These are phyloP conservation scores for Suillus subluteus DNA, from an alignment of 768 basidiomycete genomes.

Conservation along the genomic window DNA sequence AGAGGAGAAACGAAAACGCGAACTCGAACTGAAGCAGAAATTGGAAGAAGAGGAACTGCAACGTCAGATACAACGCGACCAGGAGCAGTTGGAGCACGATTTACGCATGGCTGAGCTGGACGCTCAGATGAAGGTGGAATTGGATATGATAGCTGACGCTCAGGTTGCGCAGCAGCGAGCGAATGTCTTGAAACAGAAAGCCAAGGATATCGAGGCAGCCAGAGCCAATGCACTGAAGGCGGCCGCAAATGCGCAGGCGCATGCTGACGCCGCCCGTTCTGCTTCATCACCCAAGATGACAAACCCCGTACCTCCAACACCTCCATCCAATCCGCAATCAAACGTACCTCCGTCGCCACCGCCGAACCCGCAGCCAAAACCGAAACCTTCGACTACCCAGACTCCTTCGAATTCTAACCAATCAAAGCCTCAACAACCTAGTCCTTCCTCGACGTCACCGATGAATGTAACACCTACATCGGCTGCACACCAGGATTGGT, in stretches of 20 bases:
- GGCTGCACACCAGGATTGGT: constrained; percentile 53
- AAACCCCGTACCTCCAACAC: not conserved
- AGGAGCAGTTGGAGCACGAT: constrained; percentile 46
- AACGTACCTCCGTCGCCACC: not conserved
- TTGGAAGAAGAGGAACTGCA: constrained; percentile 49
- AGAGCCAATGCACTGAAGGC: constrained; percentile 22
- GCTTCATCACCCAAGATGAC: not conserved
- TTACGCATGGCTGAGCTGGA: constrained; percentile 46
- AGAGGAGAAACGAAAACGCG: constrained; percentile 43
- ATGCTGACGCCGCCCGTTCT: not conserved
- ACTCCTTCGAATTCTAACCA: constrained; percentile 1
- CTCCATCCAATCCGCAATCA: constrained; percentile 8
- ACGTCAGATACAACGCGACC: constrained; percentile 40
- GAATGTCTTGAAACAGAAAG: constrained; percentile 44
- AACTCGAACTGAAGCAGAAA: constrained; percentile 45
- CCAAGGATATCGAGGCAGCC: constrained; percentile 46
- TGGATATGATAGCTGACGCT: constrained; percentile 39
- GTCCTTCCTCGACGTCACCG: not conserved
- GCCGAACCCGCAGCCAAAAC: not conserved
- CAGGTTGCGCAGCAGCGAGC: constrained; percentile 41
- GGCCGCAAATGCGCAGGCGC: constrained; percentile 12
- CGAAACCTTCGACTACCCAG: not conserved
- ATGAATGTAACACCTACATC: constrained; percentile 25
- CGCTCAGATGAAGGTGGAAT: constrained; percentile 40
- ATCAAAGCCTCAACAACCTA: not conserved